Base-by-base conservation (phyloP, 441 rosid species). In the Flueggea neowawraea region DNA sequence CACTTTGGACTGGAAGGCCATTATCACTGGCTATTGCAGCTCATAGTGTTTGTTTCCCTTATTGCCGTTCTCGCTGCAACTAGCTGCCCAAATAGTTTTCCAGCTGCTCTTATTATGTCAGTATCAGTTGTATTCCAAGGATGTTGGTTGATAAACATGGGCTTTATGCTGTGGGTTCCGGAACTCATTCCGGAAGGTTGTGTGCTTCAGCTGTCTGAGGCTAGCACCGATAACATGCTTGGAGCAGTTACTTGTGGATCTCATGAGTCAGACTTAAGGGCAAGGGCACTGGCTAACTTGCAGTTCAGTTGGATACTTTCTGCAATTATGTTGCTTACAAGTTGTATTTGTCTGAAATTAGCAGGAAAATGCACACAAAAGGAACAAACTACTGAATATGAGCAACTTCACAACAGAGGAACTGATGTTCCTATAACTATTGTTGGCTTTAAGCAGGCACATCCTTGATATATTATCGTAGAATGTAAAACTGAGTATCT, bases 281-380 rank as follows among this genome's bases (percentile, higher is more conserved):
- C 98, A 8, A 79, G 82, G 68, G 94, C 90, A 22, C 74, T 89
- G 44, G 91, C 94, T 11, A 90, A 92, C 73, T 64, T 92, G 75
- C 98, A 92, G 74, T 92, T 90, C 78, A 92, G 96, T 74, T 92
- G 96, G 98, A 86, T 83, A 56, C 74, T 90, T 52, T 69, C 81
- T 3, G 86, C 78, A 48, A 80, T 90, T 52, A 57, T 83, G 84
- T 70, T 85, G 13, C 73, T 77, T 57, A 81, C 85, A 2, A 90
- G 87, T 65, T 74, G 77, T 57, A 59, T 77, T 62, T 78, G 89
- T 65, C 68, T 86, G 67, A 82, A 81, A 60, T 78, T 78, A 60
- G 80, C 92, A 1, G 54, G 77, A 48, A 82, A 79, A 47, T 69
- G 58, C 59, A 22, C 64, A 45, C 57, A 68, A 14, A 68, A 62